Evolutionary conservation across 768 basidiomycete species (phyloP), one percentile per base, ranked within the genome.

Genomic region (Leccinum disarticulatum): DNA sequence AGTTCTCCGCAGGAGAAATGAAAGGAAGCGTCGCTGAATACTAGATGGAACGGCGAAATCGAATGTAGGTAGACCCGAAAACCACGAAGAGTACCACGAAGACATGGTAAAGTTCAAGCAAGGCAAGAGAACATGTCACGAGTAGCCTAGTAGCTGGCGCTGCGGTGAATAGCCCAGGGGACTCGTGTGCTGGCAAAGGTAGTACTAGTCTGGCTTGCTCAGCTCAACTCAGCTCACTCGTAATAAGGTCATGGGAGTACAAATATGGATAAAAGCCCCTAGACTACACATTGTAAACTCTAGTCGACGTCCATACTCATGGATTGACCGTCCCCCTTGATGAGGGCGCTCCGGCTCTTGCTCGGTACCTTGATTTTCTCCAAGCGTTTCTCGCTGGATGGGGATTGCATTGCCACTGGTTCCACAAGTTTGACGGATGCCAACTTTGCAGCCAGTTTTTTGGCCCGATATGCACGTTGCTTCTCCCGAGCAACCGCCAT

Each of bases 261-360:
- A 57, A 60, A 69, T 60, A 51, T 52, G 59, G 69, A 56, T 13
- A 64, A 62, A 56, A 55, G 46, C 69, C 64, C 68, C 69, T 71
- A 17, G 27, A 48, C 4, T 15, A 46, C 19, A 46, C 33, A 35
- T 35, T 1, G 33, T 35, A 5, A 27, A 52, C 36, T 17, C 81
- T 72, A 92, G 70, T 92, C 89, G 68, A 92, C 75, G 51, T 90
- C 90, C 95, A 97, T 98, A 28, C 85, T 87, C 95, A 97, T 96
- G 2, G 88, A 86, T 30, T 85, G 88, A 14, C 92, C 91, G 59
- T 91, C 91, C 61, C 92, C 91, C 64, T 83, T 84, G 38, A 96
- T 78, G 52, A 98, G 83, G 41, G 90, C 90, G 70, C 83, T 89
- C 67, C 79, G 82, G 47, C 82, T 74, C 69, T 87, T 90, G 65